Conservation (phyloP, 768 basidiomycete species). For the Leucocoprinus birnbaumii region DNA sequence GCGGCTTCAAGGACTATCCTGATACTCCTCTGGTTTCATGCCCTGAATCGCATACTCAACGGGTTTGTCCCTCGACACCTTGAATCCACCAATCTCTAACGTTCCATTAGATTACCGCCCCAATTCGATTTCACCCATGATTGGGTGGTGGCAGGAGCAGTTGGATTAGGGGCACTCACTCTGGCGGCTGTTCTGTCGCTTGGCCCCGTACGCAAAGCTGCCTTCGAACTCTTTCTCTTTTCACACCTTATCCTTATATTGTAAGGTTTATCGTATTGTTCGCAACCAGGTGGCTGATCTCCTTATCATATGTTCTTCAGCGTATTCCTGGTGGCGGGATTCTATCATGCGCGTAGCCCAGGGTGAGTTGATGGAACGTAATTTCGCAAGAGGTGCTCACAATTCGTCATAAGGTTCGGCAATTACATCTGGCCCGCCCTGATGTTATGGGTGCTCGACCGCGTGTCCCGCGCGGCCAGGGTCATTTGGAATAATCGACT, state of each 20-base stretch:
- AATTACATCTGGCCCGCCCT: slow-evolving; percentile 45
- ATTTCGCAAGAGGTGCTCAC: background rate
- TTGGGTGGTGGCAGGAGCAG: slow-evolving; percentile 32
- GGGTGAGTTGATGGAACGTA: slow-evolving; percentile 18
- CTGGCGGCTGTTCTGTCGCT: slow-evolving; percentile 34
- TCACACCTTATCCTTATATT: slow-evolving; percentile 27
- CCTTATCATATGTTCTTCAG: slow-evolving; percentile 21
- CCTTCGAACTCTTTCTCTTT: slow-evolving; percentile 41
- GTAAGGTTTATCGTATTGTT: slow-evolving; percentile 14
- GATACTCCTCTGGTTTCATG: slow-evolving; percentile 43
- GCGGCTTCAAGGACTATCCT: slow-evolving; percentile 39
- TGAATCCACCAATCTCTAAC: too few relatives aligned
- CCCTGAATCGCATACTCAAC: slow-evolving; percentile 24
- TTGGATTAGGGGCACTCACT: slow-evolving; percentile 30
- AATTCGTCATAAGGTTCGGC: slow-evolving; percentile 23
- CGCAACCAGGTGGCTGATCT: too few relatives aligned
- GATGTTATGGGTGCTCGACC: slow-evolving; percentile 46
- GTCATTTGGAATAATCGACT: slow-evolving; percentile 36
- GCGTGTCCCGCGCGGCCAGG: slow-evolving; percentile 34
- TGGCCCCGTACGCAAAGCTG: slow-evolving; percentile 33
- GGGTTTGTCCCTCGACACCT: slow-evolving; percentile 22
- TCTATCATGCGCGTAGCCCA: slow-evolving; percentile 31
- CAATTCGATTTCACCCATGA: slow-evolving; percentile 31
- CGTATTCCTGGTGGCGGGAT: slow-evolving; percentile 36
- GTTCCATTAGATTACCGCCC: slow-evolving; percentile 25